Evolutionary conservation across 1,284 basidiomycete genomes (phyloP), one percentile per base, ranked within the genome.

Genomic region (Lignosus rhinocerotis): DNA sequence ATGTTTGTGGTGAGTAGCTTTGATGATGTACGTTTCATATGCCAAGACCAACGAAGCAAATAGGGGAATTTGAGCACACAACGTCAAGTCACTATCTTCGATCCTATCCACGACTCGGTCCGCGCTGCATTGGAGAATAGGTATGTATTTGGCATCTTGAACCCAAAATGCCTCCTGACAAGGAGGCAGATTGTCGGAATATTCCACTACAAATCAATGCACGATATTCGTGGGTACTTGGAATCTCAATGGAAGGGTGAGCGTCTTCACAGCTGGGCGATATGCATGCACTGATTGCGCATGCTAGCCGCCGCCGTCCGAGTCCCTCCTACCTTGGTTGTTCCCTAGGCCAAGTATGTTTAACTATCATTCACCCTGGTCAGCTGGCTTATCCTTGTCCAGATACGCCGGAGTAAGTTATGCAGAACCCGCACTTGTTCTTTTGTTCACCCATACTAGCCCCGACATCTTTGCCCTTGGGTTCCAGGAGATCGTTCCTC

Each of bases 401-500:
- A 64, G 87, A 77, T 67, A 72, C 79, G 34, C 76, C 78, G 14
- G 87, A 90, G 89, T 92, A 70, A 64, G 83, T 71, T 41, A 30
- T 12, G 25, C 42, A 38, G 43, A 14, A 30, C 3, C 36, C 8
- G 17, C 49, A 17, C 25, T 38, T 47, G 9, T 10, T 52, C 14
- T 36, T 1, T 2, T n/a, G 17, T 46, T 56, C 21, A 56, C 14
- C n/a, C 6, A 42, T 45, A 41, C 14, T 59, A 95, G 93, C 47
- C 93, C 95, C 8, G 94, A 97, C 71, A 85, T 98, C 58, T 88
- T 96, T 69, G 88, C 88, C n/a, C 77, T 98, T 33, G 93, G 92
- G 1, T 98, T 99, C 70, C 97, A 99, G 74, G 97, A 99, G 74
- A 95, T 99, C 54, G 97, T 99, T 0, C 94, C 94, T 39, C 82